These are phyloP conservation scores for Neolecta irregularis DNA, from an alignment of 1,139 yeast genomes.

Conservation along the genomic window DNA sequence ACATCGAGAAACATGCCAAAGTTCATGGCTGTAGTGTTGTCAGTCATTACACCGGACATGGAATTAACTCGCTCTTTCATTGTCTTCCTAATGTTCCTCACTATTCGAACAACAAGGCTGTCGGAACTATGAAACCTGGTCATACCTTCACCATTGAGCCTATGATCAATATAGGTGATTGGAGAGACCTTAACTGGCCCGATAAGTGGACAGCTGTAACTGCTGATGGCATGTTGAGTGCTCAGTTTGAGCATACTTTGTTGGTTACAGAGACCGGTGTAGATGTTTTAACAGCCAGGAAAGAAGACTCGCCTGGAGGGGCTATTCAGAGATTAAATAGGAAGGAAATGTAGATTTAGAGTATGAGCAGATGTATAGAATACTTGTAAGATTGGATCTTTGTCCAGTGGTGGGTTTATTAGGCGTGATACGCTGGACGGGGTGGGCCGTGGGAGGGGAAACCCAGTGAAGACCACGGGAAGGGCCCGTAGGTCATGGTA, in stretches of 20 bases:
- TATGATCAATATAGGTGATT: conserved; percentile 82
- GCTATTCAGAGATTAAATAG: conserved; percentile 39
- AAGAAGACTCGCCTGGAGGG: conserved; percentile 75
- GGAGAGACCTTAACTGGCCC: conserved; percentile 81
- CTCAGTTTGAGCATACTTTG: conserved; percentile 87
- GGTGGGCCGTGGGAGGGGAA: too few species aligned
- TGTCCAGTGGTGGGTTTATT: too few species aligned
- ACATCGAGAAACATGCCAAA: conserved; percentile 76
- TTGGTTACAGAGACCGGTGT: conserved; percentile 87
- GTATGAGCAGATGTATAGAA: too few species aligned
- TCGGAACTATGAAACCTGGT: conserved; percentile 90
- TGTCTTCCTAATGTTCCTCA: conserved; percentile 90
- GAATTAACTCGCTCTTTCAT: conserved; percentile 76
- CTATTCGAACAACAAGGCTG: conserved; percentile 78
- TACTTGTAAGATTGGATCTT: too few species aligned
- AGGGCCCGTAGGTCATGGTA: too few species aligned
- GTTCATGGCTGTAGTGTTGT: conserved; percentile 63
- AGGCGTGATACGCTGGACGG: too few species aligned
- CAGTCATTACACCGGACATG: conserved; percentile 88
- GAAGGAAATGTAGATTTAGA: too few species aligned
- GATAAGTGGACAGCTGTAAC: conserved; percentile 96
- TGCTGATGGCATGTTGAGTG: conserved; percentile 72
- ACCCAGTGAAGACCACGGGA: too few species aligned
- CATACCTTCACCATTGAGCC: conserved; percentile 97
- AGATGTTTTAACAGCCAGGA: conserved; percentile 77